These are phyloP conservation scores for Daldinia grandis DNA, from an alignment of 495 filamentous ascomycete species.

Conservation along the genomic window DNA sequence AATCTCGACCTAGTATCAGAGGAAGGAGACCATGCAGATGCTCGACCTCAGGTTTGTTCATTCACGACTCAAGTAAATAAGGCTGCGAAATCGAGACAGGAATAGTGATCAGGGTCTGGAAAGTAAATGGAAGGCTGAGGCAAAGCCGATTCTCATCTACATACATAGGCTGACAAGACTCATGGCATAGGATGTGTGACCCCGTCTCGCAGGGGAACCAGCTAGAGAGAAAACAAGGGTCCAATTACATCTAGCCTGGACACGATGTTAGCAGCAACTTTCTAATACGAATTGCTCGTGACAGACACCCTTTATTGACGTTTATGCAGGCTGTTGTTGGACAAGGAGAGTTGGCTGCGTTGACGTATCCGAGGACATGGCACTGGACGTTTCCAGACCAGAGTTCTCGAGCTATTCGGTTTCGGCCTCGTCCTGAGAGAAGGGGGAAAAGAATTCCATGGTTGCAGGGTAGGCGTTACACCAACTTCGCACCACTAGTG, in stretches of 20 bases:
- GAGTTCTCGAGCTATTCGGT: neutral
- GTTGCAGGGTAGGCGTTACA: slow-evolving; percentile 25
- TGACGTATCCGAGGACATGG: slow-evolving; percentile 8
- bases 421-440: slow-evolving; percentile 16
- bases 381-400: slow-evolving; percentile 13
- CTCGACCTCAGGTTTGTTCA: neutral
- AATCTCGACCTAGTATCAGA: slow-evolving; percentile 19
- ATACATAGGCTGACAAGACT: slow-evolving; percentile 29
- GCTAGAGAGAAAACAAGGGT: slow-evolving; percentile 2
- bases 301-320: neutral
- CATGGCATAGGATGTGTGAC: neutral
- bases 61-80: neutral
- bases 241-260: slow-evolving; percentile 4
- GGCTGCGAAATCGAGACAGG: slow-evolving; percentile 22
- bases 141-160: slow-evolving; percentile 9
- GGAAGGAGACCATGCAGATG: slow-evolving; percentile 1
- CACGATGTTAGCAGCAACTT: slow-evolving; percentile 7
- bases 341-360: slow-evolving; percentile 1
- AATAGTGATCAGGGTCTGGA: slow-evolving; percentile 16
- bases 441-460: slow-evolving; percentile 12
- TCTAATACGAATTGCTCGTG: slow-evolving; percentile 21
- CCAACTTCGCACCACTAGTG: slow-evolving; percentile 1
- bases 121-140: slow-evolving; percentile 14
- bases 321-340: slow-evolving; percentile 22
- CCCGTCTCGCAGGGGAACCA: slow-evolving; percentile 1